Percentiles rank a stretch among this genome's conserved stretches.
phyloP scores from a whole-genome alignment of 192 early-diverging fungal species.

The Gamsiella multidivaricata region DNA sequence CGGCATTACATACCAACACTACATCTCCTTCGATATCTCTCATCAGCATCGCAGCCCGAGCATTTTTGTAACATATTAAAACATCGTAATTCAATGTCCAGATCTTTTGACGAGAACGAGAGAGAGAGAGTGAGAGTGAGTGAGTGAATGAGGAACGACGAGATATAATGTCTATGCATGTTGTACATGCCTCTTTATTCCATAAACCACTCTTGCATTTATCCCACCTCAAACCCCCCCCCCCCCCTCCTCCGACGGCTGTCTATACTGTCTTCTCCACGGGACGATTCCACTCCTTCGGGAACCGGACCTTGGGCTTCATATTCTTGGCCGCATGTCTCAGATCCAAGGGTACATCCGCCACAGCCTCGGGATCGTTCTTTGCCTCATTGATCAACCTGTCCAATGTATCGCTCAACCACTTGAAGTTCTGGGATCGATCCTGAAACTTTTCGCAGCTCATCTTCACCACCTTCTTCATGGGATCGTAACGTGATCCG shows the following conservation, averaged over 20 bases:
- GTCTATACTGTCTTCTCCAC: slow-evolving; percentile 20
- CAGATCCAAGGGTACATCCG: slow-evolving; percentile 69
- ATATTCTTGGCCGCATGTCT: slow-evolving; percentile 60
- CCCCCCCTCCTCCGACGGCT: not conserved
- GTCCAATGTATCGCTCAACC: slow-evolving; percentile 62
- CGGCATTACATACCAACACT: too few relatives aligned
- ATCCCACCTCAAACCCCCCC: too few relatives aligned
- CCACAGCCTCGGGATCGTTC: slow-evolving; percentile 65
- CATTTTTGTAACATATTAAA: too few relatives aligned
- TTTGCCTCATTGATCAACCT: slow-evolving; percentile 68
- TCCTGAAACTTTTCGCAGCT: slow-evolving; percentile 66
- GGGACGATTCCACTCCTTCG: slow-evolving; percentile 71
- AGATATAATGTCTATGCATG: not conserved
- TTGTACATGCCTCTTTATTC: not conserved
- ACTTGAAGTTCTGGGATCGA: slow-evolving; percentile 67
- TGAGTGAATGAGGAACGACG: too few relatives aligned
- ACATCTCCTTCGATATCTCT: too few relatives aligned
- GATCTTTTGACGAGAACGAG: too few relatives aligned
- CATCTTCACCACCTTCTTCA: slow-evolving; percentile 64
- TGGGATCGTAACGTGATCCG: slow-evolving; percentile 71
- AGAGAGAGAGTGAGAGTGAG: too few relatives aligned
- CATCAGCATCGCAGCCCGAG: too few relatives aligned
- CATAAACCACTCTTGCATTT: too few relatives aligned
- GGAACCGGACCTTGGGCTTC: slow-evolving; percentile 66
- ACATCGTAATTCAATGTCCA: too few relatives aligned